Percentiles rank a stretch among this genome's conserved stretches.
These are phyloP conservation scores for Phytophthora megakarya DNA, from an alignment of 352 stramenopile genomes.

Conservation along the genomic window DNA sequence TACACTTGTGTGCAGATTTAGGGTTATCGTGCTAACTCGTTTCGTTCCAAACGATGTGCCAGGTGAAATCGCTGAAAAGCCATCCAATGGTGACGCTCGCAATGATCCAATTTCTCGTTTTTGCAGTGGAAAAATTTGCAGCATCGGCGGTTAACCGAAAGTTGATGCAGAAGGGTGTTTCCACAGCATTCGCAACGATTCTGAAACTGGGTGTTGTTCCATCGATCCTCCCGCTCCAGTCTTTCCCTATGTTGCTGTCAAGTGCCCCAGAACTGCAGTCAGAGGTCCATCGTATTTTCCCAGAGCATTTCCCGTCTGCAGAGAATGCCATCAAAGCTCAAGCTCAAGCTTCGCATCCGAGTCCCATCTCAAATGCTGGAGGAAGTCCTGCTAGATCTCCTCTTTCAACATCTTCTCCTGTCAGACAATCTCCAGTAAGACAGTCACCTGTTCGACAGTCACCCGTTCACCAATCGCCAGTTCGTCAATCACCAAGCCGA, in stretches of 20 bases:
- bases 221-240: slow-evolving; percentile 72
- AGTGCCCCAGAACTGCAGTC: slow-evolving; percentile 72
- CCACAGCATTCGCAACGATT: slow-evolving; percentile 72
- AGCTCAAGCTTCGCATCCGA: slow-evolving; percentile 27
- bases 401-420: slow-evolving; percentile 41
- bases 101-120: slow-evolving; percentile 88
- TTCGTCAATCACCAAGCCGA: slow-evolving; percentile 54
- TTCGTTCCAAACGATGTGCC: slow-evolving; percentile 2
- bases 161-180: slow-evolving; percentile 85
- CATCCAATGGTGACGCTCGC: slow-evolving; percentile 81
- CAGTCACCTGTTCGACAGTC: slow-evolving; percentile 45
- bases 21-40: slow-evolving; percentile 4
- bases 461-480: slow-evolving; percentile 42
- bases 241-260: slow-evolving; percentile 73
- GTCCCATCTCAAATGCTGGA: slow-evolving; percentile 35
- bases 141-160: slow-evolving; percentile 70
- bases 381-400: slow-evolving; percentile 55
- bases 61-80: slow-evolving; percentile 88
- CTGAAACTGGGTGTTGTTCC: slow-evolving; percentile 77
- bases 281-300: slow-evolving; percentile 82
- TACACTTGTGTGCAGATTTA: background rate
- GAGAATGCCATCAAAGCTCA: slow-evolving; percentile 47
- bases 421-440: slow-evolving; percentile 49
- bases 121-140: slow-evolving; percentile 87
- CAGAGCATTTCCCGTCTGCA: slow-evolving; percentile 76